Conservation (phyloP, 2,329 filamentous ascomycete genomes). For the Gnomoniopsis sp. region DNA sequence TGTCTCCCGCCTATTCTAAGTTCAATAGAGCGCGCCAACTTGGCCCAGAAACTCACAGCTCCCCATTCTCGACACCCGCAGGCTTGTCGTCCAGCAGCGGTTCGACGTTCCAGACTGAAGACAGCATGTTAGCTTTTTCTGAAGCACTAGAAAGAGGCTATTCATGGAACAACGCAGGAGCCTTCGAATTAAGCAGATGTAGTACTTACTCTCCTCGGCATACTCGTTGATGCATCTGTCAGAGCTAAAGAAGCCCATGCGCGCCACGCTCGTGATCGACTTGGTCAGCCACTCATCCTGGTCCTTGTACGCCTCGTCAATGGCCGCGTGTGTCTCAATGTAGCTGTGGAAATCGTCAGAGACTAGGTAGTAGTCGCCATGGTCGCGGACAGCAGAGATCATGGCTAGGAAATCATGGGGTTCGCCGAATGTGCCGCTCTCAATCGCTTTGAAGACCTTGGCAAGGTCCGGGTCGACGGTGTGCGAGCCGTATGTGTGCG, state of each 20-base stretch:
- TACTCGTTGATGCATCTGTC: constrained; percentile 97
- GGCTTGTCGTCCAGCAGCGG: constrained; percentile 54
- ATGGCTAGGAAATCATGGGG: constrained; percentile 76
- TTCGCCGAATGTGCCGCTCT: constrained; percentile 77
- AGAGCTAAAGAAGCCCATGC: constrained; percentile 97
- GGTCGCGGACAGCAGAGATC: constrained; percentile 79
- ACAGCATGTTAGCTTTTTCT: constrained; percentile 36
- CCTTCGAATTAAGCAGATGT: neutral
- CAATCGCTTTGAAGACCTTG: constrained; percentile 81
- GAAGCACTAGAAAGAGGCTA: too few species aligned
- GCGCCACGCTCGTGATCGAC: constrained; percentile 79
- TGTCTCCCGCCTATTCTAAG: neutral
- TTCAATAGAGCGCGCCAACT: neutral
- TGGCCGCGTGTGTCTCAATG: constrained; percentile 82
- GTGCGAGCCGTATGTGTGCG: constrained; percentile 80
- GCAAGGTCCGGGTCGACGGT: constrained; percentile 71
- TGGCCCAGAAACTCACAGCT: constrained; percentile 9
- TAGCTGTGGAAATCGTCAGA: constrained; percentile 98
- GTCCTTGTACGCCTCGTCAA: constrained; percentile 89
- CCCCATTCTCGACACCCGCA: constrained; percentile 13
- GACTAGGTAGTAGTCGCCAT: constrained; percentile 96
- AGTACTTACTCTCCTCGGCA: constrained; percentile 62
- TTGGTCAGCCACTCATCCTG: constrained; percentile 92
- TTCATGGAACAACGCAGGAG: neutral
- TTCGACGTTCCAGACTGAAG: constrained; percentile 82